Conservation (phyloP, 1,139 yeast species). For the Kodamaea sp. region DNA sequence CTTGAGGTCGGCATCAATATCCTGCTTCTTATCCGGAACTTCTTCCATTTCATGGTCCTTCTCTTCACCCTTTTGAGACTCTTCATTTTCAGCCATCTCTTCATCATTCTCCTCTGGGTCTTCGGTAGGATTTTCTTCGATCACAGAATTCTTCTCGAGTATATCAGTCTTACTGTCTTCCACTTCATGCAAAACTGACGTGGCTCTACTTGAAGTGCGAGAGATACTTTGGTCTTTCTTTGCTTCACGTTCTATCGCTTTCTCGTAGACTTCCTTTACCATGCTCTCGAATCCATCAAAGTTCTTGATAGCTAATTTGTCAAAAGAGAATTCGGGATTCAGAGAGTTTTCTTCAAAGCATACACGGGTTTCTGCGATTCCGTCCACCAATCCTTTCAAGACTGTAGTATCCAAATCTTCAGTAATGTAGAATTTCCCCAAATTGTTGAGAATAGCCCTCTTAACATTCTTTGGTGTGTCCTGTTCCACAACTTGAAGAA, state of each 20-base stretch:
- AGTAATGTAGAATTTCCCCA: slow-evolving; percentile 48
- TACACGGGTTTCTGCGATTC: slow-evolving; percentile 35
- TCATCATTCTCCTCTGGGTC: slow-evolving; percentile 13
- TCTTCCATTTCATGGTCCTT: slow-evolving; percentile 8
- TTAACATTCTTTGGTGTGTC: slow-evolving; percentile 55
- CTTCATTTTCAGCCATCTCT: slow-evolving; percentile 7
- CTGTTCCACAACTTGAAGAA: slow-evolving; percentile 53
- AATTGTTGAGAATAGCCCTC: slow-evolving; percentile 54
- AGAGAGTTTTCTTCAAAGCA: slow-evolving; percentile 25
- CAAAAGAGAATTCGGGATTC: slow-evolving; percentile 39
- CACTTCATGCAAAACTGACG: slow-evolving; percentile 16
- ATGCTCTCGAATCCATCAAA: slow-evolving; percentile 44
- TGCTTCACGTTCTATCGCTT: slow-evolving; percentile 26
- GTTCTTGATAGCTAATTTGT: slow-evolving; percentile 46
- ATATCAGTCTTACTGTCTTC: slow-evolving; percentile 11
- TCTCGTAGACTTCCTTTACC: slow-evolving; percentile 29
- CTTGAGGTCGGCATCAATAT: slow-evolving; percentile 23
- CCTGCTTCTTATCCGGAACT: slow-evolving; percentile 9
- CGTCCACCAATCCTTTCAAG: slow-evolving; percentile 34
- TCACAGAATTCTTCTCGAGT: slow-evolving; percentile 1
- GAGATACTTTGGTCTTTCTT: slow-evolving; percentile 8
- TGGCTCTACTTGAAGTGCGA: slow-evolving; percentile 12
- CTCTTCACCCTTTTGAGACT: slow-evolving; percentile 2
- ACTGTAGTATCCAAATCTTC: slow-evolving; percentile 31
- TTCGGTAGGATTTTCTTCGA: slow-evolving; percentile 2